Conservation (phyloP, 2,329 filamentous ascomycete species). For the Trichoderma pleuroti region DNA sequence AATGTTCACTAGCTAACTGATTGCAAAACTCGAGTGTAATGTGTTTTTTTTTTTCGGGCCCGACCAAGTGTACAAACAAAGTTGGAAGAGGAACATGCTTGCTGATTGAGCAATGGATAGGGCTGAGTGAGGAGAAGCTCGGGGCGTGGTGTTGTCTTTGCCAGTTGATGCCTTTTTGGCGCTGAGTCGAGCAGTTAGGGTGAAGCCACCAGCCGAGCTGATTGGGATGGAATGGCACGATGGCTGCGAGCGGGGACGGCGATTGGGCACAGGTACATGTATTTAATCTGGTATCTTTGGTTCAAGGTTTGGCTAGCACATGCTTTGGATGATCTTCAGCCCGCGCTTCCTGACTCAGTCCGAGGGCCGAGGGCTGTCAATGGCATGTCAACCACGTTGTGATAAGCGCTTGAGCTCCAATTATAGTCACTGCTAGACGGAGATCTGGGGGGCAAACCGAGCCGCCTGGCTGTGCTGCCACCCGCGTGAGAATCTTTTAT, state of each 20-base stretch:
- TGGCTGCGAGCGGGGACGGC: background rate
- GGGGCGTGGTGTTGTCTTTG: background rate
- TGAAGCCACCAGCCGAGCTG: slow-evolving; percentile 1
- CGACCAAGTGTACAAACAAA: background rate
- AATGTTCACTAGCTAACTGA: background rate
- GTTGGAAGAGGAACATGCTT: background rate
- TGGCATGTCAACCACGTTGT: background rate
- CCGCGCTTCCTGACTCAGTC: slow-evolving; percentile 7
- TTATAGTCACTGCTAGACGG: background rate
- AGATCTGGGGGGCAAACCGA: background rate
- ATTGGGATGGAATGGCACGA: background rate
- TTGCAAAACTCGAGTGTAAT: background rate
- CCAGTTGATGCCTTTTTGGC: background rate
- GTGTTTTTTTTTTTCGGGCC: background rate
- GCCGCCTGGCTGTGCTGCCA: background rate
- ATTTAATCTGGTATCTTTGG: slow-evolving; percentile 3
- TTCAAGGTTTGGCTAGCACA: slow-evolving; percentile 7
- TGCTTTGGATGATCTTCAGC: slow-evolving; percentile 6
- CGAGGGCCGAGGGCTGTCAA: background rate
- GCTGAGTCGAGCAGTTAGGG: background rate
- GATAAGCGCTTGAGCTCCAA: background rate
- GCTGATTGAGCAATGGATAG: background rate
- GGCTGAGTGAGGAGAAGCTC: slow-evolving; percentile 2
- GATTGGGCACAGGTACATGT: background rate
- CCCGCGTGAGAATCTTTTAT: background rate